Base-by-base conservation (phyloP, 2,329 filamentous ascomycete species). In the Xylaria sp. region DNA sequence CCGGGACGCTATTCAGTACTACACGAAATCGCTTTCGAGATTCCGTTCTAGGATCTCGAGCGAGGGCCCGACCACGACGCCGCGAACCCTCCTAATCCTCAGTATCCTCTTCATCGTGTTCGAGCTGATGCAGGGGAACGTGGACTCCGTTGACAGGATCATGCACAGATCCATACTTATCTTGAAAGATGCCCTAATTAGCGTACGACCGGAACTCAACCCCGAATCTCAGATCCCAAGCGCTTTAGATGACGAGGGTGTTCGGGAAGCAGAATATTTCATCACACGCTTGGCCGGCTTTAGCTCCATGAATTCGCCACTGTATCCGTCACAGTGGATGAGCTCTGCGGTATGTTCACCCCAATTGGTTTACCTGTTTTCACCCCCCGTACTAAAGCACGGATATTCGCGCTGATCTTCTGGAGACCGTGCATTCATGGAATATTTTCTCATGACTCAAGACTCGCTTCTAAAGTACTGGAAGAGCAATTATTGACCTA, bases 91-190 rank as follows among this genome's bases (percentile, higher is more conserved):
- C 11, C 48, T 62, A 11, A 54, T 62, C 24, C 19, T 55, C 22
- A 62, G 59, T 24, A 52, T 62, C 26, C 52, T 62, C 2, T 54
- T 60, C 50, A 48, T 62, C 39, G 41, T 60, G 6, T 62, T 59
- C 39, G 59, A 62, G 48, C 40, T 55, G 39, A 56, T 62, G 38
- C 54, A 62, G 24, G 59, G 59, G 21, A 52, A 62, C 17, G 49
- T 46, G 18, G 52, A 57, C 2, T 50, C 54, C 7, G 50, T 60
- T 39, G 59, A 62, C 16, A 45, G 39, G 13, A 46, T 62, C 20
- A 54, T 59, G 34, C 45, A 48, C 17, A 29, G 39, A 8, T 42
- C 59, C 1, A 54, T 57, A 29, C 17, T 45, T 4, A 40, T 50
- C 1, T 42, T 62, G n/a, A 47, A 60, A 37, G 54, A 45, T 44